A percentile compares a stretch with the other conserved stretches of the same genome.
Conservation (phyloP, 441 rosid genomes). For the Populus hybrid region DNA sequence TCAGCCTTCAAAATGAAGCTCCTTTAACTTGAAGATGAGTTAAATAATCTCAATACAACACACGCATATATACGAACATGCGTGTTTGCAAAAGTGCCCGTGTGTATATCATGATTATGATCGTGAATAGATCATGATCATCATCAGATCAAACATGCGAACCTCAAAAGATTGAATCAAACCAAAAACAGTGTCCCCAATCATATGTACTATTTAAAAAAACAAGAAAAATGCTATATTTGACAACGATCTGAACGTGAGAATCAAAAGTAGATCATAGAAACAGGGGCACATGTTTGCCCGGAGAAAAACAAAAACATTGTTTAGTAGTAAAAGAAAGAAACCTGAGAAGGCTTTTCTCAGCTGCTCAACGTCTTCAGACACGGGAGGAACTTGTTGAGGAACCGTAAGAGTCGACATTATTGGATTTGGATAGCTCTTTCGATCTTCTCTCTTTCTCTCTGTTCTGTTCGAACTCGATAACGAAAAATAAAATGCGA, state of each 20-base stretch:
- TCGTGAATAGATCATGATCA: not conserved
- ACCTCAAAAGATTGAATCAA: not conserved
- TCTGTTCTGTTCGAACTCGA: not conserved
- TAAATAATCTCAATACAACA: not conserved
- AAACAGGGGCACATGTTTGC: not conserved
- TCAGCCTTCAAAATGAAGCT: not conserved
- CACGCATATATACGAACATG: not conserved
- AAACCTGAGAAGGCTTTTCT: conserved; percentile 72
- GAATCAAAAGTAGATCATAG: not conserved
- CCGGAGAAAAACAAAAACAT: not conserved
- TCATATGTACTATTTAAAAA: not conserved
- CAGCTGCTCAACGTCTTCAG: conserved; percentile 82
- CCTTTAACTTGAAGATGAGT: not conserved
- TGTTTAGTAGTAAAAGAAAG: not conserved
- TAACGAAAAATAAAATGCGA: not conserved
- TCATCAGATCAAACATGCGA: not conserved
- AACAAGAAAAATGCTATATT: not conserved
- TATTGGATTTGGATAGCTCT: not conserved
- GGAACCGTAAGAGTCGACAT: conserved; percentile 74
- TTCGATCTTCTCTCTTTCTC: not conserved
- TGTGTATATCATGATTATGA: not conserved
- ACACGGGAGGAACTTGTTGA: conserved; percentile 44
- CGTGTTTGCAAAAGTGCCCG: not conserved
- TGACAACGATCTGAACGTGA: not conserved
- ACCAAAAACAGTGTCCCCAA: not conserved